phyloP scores from a whole-genome alignment of 768 basidiomycete genomes.

The Tricholoma furcatifolium region DNA sequence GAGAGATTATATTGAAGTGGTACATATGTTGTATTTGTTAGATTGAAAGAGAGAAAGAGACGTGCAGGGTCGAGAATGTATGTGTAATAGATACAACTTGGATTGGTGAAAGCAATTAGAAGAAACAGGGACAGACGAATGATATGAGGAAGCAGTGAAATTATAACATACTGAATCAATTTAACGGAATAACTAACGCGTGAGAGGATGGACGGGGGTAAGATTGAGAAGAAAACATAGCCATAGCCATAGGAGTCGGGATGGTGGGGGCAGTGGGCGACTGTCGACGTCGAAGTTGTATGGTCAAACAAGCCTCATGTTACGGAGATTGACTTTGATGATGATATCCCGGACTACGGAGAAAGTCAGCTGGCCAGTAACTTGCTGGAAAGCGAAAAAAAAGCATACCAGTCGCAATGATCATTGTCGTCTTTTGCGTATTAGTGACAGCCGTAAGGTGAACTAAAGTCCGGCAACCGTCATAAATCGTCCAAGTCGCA shows the following conservation, averaged over 20 bases:
- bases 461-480: slow-evolving; percentile 39
- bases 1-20: slow-evolving; percentile 9
- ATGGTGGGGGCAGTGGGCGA: too few relatives aligned
- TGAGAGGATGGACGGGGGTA: not conserved
- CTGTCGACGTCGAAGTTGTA: slow-evolving; percentile 6
- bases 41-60: not conserved
- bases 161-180: not conserved
- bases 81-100: not conserved
- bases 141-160: not conserved
- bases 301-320: slow-evolving; percentile 49
- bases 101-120: not conserved
- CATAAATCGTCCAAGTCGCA: slow-evolving; percentile 1
- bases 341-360: slow-evolving; percentile 66
- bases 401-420: slow-evolving; percentile 67
- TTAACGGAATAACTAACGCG: not conserved
- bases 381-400: slow-evolving; percentile 2
- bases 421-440: slow-evolving; percentile 67
- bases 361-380: not conserved
- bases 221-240: not conserved
- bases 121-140: not conserved
- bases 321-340: slow-evolving; percentile 62
- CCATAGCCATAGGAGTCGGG: not conserved
- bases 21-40: not conserved
- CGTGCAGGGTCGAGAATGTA: not conserved
- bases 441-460: slow-evolving; percentile 84